A percentile compares a stretch with the other conserved stretches of the same genome.
phyloP scores from a whole-genome alignment of 1,139 yeast genomes.

The Magnusiomyces starmeri region DNA sequence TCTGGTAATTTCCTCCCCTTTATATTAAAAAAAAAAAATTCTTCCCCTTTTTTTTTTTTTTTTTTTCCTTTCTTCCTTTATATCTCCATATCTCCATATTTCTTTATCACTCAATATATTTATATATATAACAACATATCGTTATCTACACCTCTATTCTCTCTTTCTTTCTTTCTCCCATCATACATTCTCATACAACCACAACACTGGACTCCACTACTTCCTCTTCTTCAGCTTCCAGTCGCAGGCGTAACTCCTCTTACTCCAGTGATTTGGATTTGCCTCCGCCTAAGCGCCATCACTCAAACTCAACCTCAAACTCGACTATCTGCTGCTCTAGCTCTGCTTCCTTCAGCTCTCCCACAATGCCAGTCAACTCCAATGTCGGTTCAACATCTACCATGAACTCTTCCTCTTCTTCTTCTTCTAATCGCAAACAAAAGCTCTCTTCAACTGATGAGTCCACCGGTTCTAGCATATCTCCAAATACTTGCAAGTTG shows the following conservation, averaged over 20 bases:
- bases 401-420: slow-evolving; percentile 2
- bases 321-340: not conserved
- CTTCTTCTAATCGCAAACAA: slow-evolving; percentile 1
- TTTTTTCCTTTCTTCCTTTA: too few relatives aligned
- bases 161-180: too few relatives aligned
- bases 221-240: not conserved
- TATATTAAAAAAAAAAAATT: too few relatives aligned
- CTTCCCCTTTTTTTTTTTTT: too few relatives aligned
- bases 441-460: not conserved
- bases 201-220: not conserved
- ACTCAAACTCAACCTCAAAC: not conserved
- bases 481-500: not conserved
- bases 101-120: too few relatives aligned
- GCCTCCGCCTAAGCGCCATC: slow-evolving; percentile 5
- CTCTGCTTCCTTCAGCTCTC: not conserved
- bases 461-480: not conserved
- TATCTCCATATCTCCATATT: too few relatives aligned
- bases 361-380: not conserved
- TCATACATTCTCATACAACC: too few relatives aligned
- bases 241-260: slow-evolving; percentile 8
- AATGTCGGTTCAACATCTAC: not conserved
- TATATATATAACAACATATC: too few relatives aligned
- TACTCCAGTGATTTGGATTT: slow-evolving; percentile 6
- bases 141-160: too few relatives aligned
- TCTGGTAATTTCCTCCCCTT: too few relatives aligned